Evolutionary conservation across 1,284 basidiomycete species (phyloP).

Genomic region (Hymenochaete sp.): DNA sequence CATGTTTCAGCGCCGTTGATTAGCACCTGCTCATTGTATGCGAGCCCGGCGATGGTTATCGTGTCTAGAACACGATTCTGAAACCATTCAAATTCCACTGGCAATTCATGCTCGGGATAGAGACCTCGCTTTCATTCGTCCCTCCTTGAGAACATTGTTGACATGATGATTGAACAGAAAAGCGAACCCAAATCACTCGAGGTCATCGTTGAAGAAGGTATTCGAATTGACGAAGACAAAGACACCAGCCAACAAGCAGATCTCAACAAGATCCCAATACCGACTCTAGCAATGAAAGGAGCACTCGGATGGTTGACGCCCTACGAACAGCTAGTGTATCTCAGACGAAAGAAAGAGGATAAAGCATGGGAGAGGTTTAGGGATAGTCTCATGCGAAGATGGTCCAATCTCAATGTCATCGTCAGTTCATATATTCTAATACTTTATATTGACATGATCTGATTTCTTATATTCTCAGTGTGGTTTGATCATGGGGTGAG

Average conservation of each 20-base stretch:
- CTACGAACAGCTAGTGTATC: constrained; percentile 9
- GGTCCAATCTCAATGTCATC: constrained; percentile 15
- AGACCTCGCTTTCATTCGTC: background rate
- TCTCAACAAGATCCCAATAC: too few relatives aligned
- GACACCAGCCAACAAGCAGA: too few relatives aligned
- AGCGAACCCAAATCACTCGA: background rate
- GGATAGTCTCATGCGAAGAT: constrained; percentile 9
- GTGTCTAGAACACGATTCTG: too few relatives aligned
- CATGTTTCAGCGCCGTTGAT: too few relatives aligned
- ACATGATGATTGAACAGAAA: background rate
- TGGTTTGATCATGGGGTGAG: constrained; percentile 17
- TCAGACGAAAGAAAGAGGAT: constrained; percentile 5
- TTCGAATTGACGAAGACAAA: too few relatives aligned
- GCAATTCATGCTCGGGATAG: background rate
- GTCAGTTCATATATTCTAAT: background rate
- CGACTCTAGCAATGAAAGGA: too few relatives aligned
- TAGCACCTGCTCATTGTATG: too few relatives aligned
- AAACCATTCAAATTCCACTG: too few relatives aligned
- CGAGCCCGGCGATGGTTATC: too few relatives aligned
- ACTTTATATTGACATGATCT: background rate
- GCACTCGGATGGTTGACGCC: constrained; percentile 15
- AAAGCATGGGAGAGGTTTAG: constrained; percentile 13
- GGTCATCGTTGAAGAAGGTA: too few relatives aligned
- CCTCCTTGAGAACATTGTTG: background rate
- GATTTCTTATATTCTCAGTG: constrained; percentile 4